Conservation (phyloP, 2,329 filamentous ascomycete species). For the Tolypocladium album region DNA sequence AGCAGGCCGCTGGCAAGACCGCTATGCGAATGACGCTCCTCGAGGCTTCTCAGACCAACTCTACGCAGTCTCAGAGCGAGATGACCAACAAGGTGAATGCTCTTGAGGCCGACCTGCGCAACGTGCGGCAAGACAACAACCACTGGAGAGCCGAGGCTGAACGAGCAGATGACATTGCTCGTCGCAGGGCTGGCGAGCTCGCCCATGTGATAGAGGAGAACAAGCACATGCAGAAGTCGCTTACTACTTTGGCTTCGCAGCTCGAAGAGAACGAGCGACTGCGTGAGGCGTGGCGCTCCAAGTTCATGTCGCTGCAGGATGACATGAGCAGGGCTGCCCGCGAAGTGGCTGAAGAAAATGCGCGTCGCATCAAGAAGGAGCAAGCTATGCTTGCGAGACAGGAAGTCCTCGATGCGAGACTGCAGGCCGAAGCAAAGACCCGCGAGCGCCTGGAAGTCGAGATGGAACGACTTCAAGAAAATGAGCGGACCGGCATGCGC, state of each 20-base stretch:
- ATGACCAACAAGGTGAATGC: conserved; percentile 42
- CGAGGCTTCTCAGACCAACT: conserved; percentile 53
- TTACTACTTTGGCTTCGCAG: conserved; percentile 65
- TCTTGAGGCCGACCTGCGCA: conserved; percentile 43
- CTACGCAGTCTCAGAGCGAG: conserved; percentile 42
- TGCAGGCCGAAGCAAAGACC: conserved; percentile 64
- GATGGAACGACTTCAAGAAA: conserved; percentile 52
- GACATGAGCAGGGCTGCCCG: conserved; percentile 73
- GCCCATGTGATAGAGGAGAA: conserved; percentile 45
- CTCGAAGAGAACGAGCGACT: conserved; percentile 78
- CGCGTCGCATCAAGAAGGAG: conserved; percentile 67
- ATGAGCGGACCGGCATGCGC: conserved; percentile 54
- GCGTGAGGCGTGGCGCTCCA: conserved; percentile 72
- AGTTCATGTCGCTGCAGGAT: conserved; percentile 75
- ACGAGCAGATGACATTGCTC: conserved; percentile 40
- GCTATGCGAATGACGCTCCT: conserved; percentile 55
- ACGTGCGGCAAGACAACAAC: conserved; percentile 44
- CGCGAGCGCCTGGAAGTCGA: conserved; percentile 57
- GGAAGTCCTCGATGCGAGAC: conserved; percentile 65
- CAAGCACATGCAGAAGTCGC: conserved; percentile 62
- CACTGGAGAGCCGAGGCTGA: conserved; percentile 54
- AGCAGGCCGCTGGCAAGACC: conserved; percentile 43
- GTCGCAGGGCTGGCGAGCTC: conserved; percentile 38
- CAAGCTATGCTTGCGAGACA: conserved; percentile 69
- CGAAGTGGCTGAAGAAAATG: conserved; percentile 75